Conservation (phyloP, 129 eudicot genomes). For the Arctium minus region DNA sequence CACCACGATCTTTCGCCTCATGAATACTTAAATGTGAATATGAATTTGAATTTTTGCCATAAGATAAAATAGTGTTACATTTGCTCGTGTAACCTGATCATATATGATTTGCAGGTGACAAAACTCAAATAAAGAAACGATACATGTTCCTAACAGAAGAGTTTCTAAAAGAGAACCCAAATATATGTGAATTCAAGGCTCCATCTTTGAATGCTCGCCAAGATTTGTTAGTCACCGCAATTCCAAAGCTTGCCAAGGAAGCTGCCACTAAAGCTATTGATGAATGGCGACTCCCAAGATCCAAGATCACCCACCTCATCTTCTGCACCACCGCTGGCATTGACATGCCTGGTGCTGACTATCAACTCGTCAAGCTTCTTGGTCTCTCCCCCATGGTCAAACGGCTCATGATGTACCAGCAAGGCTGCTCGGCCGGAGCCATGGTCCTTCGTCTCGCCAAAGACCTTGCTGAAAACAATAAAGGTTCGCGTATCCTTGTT, state of each 20-base stretch:
- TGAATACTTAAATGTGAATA: too few species aligned
- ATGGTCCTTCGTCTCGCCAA: slow-evolving; percentile 19
- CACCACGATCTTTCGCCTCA: too few species aligned
- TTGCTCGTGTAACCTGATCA: not conserved
- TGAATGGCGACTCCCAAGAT: slow-evolving; percentile 14
- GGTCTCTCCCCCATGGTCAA: slow-evolving; percentile 16
- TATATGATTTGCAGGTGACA: not conserved
- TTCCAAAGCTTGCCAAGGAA: slow-evolving; percentile 12
- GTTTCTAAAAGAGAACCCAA: slow-evolving; percentile 5
- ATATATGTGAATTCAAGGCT: slow-evolving; percentile 11
- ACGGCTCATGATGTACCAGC: slow-evolving; percentile 14
- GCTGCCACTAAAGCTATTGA: slow-evolving; percentile 3
- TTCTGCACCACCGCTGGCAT: not conserved
- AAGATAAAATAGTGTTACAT: not conserved
- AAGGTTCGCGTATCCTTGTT: slow-evolving; percentile 15
- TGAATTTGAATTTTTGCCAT: not conserved
- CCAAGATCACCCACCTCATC: slow-evolving; percentile 16
- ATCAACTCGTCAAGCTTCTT: slow-evolving; percentile 4
- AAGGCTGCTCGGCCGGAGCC: not conserved
- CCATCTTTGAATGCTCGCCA: slow-evolving; percentile 17
- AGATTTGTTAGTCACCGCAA: not conserved
- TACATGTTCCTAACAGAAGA: slow-evolving; percentile 7
- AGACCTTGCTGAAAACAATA: slow-evolving; percentile 16
- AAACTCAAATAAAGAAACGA: slow-evolving; percentile 9
- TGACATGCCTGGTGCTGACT: slow-evolving; percentile 16